Base-by-base conservation (phyloP, 2,329 filamentous ascomycete species). In the Biscogniauxia sp. region DNA sequence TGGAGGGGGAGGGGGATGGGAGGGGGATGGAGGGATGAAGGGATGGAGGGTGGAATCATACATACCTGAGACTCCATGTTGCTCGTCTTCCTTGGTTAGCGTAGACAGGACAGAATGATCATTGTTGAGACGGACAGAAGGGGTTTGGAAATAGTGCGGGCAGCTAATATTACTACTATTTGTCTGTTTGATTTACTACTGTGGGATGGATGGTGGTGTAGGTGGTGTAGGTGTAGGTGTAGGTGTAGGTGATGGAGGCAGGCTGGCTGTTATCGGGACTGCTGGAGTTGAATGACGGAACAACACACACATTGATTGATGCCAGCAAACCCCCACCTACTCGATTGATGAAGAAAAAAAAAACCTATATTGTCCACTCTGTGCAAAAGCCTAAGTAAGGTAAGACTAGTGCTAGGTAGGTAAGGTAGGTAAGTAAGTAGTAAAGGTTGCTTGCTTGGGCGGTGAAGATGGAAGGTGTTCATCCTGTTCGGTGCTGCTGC, bases 41-140 rank as follows among this genome's bases (percentile, higher is more conserved):
- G 62, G 65, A 60, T n/a, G n/a, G 58, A 54, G 60, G 60, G 56
- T 63, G 62, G 64, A 61, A 61, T 54, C 52, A 64, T 61, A 73
- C 75, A 64, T 74, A 80, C 79, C 78, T 81, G 79, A 74, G 76
- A 78, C 72, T 81, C 79, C 79, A 81, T 80, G 64, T 70, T 79
- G 66, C 57, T 60, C 62, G 65, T 66, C 61, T 66, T 64, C 65
- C 60, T 64, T 64, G 69, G 66, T 64, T 66, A 66, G 64, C 62
- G 59, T 64, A 64, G 56, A 64, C 66, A 66, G 67, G 65, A 57
- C 63, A 64, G 61, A 64, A 67, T 70, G 66, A 67, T 66, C 66
- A 66, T 65, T 64, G 62, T 68, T 58, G 53, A 64, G 32, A 51
- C 60, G 53, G 55, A 59, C 57, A 55, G 54, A 56, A 49, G 41